Percentiles rank a stretch among this genome's conserved stretches.
Evolutionary conservation across 257 asterid genomes (phyloP).

Genomic region (Striga asiatica): DNA sequence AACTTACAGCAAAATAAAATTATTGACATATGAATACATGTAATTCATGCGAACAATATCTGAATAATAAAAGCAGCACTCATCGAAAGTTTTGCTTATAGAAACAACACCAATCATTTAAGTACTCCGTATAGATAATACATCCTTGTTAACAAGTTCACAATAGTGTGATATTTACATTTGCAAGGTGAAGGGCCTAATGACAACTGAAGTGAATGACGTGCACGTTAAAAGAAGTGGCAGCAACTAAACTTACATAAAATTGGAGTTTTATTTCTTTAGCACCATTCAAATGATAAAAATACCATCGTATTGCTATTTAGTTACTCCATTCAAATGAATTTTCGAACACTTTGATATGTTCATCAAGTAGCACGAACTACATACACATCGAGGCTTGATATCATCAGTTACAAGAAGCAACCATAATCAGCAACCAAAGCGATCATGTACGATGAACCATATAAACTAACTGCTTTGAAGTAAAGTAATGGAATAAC

Average conservation of each 20-base stretch:
- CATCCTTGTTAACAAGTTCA: no score
- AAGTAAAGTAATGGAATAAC: no score
- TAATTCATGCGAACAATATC: conserved; percentile 16
- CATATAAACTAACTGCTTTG: neutral
- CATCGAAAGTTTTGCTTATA: no score
- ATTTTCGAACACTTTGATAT: neutral
- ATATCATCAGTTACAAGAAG: neutral
- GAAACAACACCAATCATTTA: no score
- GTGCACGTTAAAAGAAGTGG: no score
- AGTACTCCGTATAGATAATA: no score
- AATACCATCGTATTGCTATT: neutral
- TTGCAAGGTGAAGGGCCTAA: neutral
- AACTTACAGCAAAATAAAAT: conserved; percentile 19
- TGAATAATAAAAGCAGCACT: conserved; percentile 11
- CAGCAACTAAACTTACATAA: neutral
- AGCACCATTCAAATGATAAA: neutral
- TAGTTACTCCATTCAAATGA: neutral
- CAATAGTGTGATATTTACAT: no score
- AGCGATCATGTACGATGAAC: neutral
- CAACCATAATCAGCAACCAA: no score
- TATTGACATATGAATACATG: conserved; percentile 14
- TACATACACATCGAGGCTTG: neutral
- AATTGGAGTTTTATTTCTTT: neutral
- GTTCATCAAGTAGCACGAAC: neutral
- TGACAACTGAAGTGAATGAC: neutral